Evolutionary conservation across 2,329 filamentous ascomycete species (phyloP).

Genomic region (Colletotrichum paranaense): DNA sequence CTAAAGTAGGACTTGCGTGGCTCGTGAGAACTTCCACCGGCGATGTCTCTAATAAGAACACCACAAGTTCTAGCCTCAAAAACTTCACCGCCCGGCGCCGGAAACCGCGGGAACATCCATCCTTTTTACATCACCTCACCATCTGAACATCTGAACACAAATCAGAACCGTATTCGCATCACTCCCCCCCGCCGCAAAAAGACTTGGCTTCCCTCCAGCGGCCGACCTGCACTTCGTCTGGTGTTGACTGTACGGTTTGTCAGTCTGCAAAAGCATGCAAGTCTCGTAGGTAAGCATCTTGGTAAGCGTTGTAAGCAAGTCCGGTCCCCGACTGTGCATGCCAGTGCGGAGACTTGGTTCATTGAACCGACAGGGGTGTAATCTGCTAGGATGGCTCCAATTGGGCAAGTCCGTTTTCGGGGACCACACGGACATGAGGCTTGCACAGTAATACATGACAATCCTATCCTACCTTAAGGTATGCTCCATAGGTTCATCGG

Average conservation of each 20-base stretch:
- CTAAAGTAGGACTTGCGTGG: no score
- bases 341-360: not conserved
- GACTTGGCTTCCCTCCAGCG: not conserved
- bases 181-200: not conserved
- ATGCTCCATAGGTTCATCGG: no score
- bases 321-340: not conserved
- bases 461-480: not conserved
- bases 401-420: conserved; percentile 11
- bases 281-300: conserved; percentile 33
- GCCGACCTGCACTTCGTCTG: conserved; percentile 19
- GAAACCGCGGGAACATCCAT: conserved; percentile 5
- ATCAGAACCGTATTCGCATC: not conserved
- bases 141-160: not conserved
- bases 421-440: conserved; percentile 4
- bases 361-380: not conserved
- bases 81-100: not conserved
- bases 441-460: not conserved
- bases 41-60: not conserved
- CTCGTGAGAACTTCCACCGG: not conserved
- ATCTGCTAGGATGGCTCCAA: not conserved
- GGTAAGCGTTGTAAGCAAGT: conserved; percentile 20
- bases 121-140: not conserved
- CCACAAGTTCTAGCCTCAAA: no score
- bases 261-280: conserved; percentile 31
- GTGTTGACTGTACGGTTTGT: conserved; percentile 32